phyloP scores from a whole-genome alignment of 2,329 filamentous ascomycete genomes.

The Alternaria incomplexa region DNA sequence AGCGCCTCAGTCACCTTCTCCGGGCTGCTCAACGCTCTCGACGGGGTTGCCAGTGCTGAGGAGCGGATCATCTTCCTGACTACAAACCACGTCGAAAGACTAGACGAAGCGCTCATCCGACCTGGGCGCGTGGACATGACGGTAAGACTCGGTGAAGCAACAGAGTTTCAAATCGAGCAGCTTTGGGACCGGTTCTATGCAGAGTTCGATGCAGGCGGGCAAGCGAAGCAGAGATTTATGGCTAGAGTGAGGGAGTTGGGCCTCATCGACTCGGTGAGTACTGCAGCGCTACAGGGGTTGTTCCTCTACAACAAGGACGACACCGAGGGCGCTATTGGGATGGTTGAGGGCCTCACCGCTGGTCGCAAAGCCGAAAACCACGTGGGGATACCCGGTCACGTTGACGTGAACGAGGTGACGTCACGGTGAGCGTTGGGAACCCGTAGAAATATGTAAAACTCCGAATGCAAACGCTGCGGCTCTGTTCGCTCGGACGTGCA shows the following conservation, averaged over 20 bases:
- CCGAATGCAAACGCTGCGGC: neutral
- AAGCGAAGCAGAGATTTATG: slow-evolving; percentile 72
- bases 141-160: slow-evolving; percentile 86
- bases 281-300: slow-evolving; percentile 89
- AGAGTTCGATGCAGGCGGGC: slow-evolving; percentile 71
- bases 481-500: neutral
- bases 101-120: slow-evolving; percentile 87
- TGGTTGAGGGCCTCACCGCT: slow-evolving; percentile 68
- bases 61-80: slow-evolving; percentile 94
- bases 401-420: slow-evolving; percentile 30
- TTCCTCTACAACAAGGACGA: slow-evolving; percentile 96
- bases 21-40: slow-evolving; percentile 72
- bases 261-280: slow-evolving; percentile 76
- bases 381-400: slow-evolving; percentile 41
- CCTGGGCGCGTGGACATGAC: slow-evolving; percentile 95
- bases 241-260: slow-evolving; percentile 71
- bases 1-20: slow-evolving; percentile 94
- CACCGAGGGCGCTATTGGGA: slow-evolving; percentile 82
- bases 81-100: slow-evolving; percentile 88
- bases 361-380: slow-evolving; percentile 32
- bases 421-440: neutral
- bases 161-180: slow-evolving; percentile 78
- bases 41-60: slow-evolving; percentile 93
- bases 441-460: slow-evolving; percentile 3
- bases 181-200: slow-evolving; percentile 98